phyloP scores from a whole-genome alignment of 176 grass and related monocot genomes.

The barley (Hordeum vulgare) region MorexV3_pseudomolecules_assembly NC_058518.1:175270445-175270944 shows the following conservation, averaged over 20 bases:
- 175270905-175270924: slow-evolving; percentile 25
- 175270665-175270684: slow-evolving; percentile 88
- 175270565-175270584: slow-evolving; percentile 83
- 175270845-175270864: slow-evolving; percentile 95
- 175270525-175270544: slow-evolving; percentile 81
- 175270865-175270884: slow-evolving; percentile 99
- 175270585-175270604: slow-evolving; percentile 82
- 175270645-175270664: slow-evolving; percentile 99
- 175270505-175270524: slow-evolving; percentile 96
- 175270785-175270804: slow-evolving; percentile 19
- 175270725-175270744: background rate
- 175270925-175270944: background rate
- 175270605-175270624: slow-evolving; percentile 89
- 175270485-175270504: slow-evolving; percentile 96
- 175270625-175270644: slow-evolving; percentile 89
- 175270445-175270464: slow-evolving; percentile 14
- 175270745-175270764: background rate
- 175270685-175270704: background rate
- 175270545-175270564: slow-evolving; percentile 76
- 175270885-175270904: slow-evolving; percentile 91
- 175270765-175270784: background rate
- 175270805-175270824: slow-evolving; percentile 76
- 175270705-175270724: background rate
- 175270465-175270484: slow-evolving; percentile 91
- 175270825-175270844: slow-evolving; percentile 64